Conservation (phyloP, 345 rosid genomes). For the Bruguiera gymnorhiza region DNA sequence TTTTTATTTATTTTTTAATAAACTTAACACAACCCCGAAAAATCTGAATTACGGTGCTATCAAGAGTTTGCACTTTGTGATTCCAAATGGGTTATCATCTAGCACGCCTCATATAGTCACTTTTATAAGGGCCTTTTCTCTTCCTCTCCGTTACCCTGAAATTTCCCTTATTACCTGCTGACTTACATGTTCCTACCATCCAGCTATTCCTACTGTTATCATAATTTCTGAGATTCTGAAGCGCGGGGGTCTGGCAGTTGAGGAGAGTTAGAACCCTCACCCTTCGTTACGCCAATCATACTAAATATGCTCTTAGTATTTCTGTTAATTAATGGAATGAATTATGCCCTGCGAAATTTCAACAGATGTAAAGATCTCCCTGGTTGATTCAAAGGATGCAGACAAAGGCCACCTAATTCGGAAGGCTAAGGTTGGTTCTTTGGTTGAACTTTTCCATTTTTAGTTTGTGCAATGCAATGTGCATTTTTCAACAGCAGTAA, state of each 20-base stretch:
- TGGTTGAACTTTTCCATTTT: too few species aligned
- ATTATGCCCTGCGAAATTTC: conserved; percentile 4
- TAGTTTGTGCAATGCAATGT: not conserved
- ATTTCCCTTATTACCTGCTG: too few species aligned
- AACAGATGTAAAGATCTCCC: conserved; percentile 27
- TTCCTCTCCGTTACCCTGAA: too few species aligned
- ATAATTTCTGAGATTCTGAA: conserved; percentile 37
- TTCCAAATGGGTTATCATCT: too few species aligned
- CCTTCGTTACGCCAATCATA: not conserved
- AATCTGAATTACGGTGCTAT: too few species aligned
- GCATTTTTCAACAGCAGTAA: not conserved
- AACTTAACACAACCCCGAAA: too few species aligned
- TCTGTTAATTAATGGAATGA: not conserved
- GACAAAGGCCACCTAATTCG: conserved; percentile 17
- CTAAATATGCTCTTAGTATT: not conserved
- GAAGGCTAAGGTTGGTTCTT: conserved; percentile 27
- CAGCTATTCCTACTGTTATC: conserved; percentile 39
- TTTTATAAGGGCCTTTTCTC: too few species aligned
- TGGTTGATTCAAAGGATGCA: conserved; percentile 16
- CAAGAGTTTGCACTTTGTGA: too few species aligned
- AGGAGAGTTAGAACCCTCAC: conserved; percentile 17
- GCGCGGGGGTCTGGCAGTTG: conserved; percentile 24
- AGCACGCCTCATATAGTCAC: too few species aligned
- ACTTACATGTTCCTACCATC: not conserved
- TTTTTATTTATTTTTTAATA: too few species aligned